Percentiles rank a stretch among this genome's conserved stretches.
phyloP scores from a whole-genome alignment of 345 rosid genomes.

The Hibiscus mutabilis region DNA sequence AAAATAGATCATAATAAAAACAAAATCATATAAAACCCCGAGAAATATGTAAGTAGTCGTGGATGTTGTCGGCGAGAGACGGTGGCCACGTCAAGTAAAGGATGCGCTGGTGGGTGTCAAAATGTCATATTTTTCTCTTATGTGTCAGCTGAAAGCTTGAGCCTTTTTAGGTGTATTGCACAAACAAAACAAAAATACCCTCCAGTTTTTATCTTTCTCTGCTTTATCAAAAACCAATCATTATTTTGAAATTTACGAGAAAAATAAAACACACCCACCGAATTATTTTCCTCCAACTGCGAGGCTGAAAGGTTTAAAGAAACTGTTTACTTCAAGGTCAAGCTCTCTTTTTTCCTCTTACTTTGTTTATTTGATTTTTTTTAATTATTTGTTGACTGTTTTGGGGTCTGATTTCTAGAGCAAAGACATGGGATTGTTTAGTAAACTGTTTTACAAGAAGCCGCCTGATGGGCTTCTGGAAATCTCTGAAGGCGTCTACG shows the following conservation, averaged over 20 bases:
- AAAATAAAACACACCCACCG: neutral
- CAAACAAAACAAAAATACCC: neutral
- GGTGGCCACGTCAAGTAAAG: slow-evolving; percentile 4
- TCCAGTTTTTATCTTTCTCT: neutral
- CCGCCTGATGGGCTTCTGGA: slow-evolving; percentile 95
- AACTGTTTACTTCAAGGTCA: slow-evolving; percentile 4
- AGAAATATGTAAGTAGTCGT: neutral
- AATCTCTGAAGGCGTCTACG: slow-evolving; percentile 81
- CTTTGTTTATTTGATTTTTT: neutral
- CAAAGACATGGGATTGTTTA: slow-evolving; percentile 66
- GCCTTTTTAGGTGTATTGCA: neutral
- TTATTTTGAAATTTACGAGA: neutral
- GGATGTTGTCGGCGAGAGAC: neutral
- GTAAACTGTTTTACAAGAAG: slow-evolving; percentile 70
- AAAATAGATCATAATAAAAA: neutral
- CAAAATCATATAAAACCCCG: neutral
- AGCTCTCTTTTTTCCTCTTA: neutral
- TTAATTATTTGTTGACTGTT: neutral
- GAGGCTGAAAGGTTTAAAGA: slow-evolving; percentile 1
- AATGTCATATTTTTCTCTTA: neutral
- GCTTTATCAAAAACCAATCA: neutral
- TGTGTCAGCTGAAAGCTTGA: neutral
- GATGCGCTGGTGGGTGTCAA: neutral
- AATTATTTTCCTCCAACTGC: neutral
- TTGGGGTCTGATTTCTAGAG: slow-evolving; percentile 8